Percentiles rank a stretch among this genome's conserved stretches.
These are phyloP conservation scores for Pseudevernia furfuracea DNA, from an alignment of 495 filamentous ascomycete genomes.

Conservation along the genomic window DNA sequence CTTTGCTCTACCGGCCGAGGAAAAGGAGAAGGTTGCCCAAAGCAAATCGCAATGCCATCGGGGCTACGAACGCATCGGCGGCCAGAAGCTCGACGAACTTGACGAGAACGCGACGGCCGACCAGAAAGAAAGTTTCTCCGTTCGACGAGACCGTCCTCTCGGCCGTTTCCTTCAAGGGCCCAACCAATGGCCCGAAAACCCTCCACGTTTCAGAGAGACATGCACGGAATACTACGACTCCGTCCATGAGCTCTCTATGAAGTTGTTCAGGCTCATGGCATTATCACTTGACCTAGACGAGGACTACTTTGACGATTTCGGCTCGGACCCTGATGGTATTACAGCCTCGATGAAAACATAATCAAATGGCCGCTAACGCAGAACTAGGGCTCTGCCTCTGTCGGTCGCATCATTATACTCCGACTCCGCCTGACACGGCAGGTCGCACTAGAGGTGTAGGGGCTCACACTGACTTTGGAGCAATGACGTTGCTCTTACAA, in stretches of 20 bases:
- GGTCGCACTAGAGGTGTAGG: slow-evolving; percentile 3
- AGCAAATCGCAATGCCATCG: neutral
- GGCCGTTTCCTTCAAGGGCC: neutral
- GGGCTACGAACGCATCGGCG: neutral
- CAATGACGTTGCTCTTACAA: neutral
- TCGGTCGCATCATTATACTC: slow-evolving; percentile 1
- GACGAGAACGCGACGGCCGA: slow-evolving; percentile 2
- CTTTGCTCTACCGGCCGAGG: neutral
- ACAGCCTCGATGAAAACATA: neutral
- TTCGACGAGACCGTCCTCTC: neutral
- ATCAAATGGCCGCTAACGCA: neutral
- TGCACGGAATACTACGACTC: neutral
- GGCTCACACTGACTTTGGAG: slow-evolving; percentile 1
- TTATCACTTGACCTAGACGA: neutral
- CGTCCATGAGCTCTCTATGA: neutral
- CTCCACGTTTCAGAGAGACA: neutral
- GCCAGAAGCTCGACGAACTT: neutral
- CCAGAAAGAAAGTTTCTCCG: slow-evolving; percentile 1
- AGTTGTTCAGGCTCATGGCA: neutral
- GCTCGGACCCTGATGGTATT: neutral
- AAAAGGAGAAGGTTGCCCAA: neutral
- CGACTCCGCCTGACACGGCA: neutral
- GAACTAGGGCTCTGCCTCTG: neutral
- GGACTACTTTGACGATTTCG: slow-evolving; percentile 2
- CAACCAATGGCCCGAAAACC: neutral